Percentiles rank a stretch among this genome's conserved stretches.
Conservation (phyloP, 2,329 filamentous ascomycete genomes). For the Xylariaceae sp. region DNA sequence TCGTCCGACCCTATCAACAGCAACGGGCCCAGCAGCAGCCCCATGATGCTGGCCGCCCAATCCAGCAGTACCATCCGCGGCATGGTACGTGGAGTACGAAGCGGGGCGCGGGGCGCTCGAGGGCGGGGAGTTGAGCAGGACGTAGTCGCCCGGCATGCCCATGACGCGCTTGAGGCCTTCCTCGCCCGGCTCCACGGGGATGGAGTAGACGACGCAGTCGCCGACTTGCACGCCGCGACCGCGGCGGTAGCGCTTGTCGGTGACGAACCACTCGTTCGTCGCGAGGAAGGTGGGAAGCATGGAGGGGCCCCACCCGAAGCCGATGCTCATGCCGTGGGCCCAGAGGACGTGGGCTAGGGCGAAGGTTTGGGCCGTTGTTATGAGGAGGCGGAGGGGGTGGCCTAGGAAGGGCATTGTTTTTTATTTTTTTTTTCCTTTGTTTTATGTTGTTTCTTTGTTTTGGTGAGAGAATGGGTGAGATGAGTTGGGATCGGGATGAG, state of each 20-base stretch:
- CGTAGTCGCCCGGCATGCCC: conserved; percentile 72
- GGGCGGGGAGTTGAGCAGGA: conserved; percentile 55
- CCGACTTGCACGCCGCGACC: conserved; percentile 67
- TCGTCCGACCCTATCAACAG: conserved; percentile 19
- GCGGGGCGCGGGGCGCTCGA: not conserved
- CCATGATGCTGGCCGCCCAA: not conserved
- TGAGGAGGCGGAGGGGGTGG: conserved; percentile 38
- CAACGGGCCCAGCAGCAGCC: conserved; percentile 3
- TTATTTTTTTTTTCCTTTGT: not conserved
- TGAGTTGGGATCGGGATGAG: conserved; percentile 2
- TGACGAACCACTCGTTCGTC: conserved; percentile 61
- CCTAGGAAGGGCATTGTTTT: conserved; percentile 24
- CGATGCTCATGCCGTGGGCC: conserved; percentile 58
- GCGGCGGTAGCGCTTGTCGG: conserved; percentile 61
- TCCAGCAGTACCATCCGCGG: not conserved
- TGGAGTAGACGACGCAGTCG: conserved; percentile 74
- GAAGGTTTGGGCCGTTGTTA: conserved; percentile 44
- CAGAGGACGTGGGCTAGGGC: conserved; percentile 46
- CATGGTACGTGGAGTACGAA: not conserved
- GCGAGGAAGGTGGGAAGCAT: conserved; percentile 83
- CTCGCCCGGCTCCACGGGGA: conserved; percentile 59
- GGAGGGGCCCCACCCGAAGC: conserved; percentile 63
- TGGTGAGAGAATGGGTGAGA: not conserved
- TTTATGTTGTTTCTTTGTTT: not conserved
- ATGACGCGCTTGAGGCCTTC: conserved; percentile 74